These are phyloP conservation scores for Pythium coloratum DNA, from an alignment of 352 stramenopile genomes.

Conservation along the genomic window DNA sequence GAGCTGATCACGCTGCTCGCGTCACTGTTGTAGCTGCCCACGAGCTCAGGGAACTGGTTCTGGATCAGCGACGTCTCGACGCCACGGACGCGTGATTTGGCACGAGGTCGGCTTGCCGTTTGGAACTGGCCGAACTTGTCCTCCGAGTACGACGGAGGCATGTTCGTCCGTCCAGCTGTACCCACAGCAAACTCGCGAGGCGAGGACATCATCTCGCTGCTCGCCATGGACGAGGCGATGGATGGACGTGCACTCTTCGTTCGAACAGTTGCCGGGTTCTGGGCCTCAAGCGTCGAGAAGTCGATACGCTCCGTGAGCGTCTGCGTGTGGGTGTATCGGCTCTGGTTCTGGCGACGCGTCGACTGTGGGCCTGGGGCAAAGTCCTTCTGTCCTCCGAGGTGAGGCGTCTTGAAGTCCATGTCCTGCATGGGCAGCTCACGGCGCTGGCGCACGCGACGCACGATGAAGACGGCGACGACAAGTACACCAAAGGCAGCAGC, in stretches of 20 bases:
- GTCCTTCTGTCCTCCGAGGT: constrained; percentile 10
- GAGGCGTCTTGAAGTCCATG: constrained; percentile 35
- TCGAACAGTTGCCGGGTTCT: constrained; percentile 9
- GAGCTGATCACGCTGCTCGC: constrained; percentile 20
- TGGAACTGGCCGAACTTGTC: constrained; percentile 3
- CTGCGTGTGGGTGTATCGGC: constrained; percentile 13
- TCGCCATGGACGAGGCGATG: constrained; percentile 12
- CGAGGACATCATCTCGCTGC: background rate
- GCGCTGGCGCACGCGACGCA: constrained; percentile 34
- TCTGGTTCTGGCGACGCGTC: constrained; percentile 12
- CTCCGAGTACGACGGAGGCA: constrained; percentile 1
- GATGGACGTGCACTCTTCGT: constrained; percentile 19
- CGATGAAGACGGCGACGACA: constrained; percentile 52
- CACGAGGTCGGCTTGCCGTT: background rate
- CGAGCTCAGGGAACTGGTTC: constrained; percentile 35
- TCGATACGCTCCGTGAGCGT: constrained; percentile 23
- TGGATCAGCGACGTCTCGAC: constrained; percentile 30
- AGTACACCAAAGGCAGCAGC: constrained; percentile 41
- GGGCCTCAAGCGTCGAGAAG: constrained; percentile 25
- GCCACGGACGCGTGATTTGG: constrained; percentile 25
- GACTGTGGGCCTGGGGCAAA: constrained; percentile 15
- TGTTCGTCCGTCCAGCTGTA: background rate
- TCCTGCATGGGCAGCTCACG: constrained; percentile 30
- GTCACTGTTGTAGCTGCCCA: constrained; percentile 35
- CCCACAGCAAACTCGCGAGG: constrained; percentile 18